These are phyloP conservation scores for Jamesozyma gamospora DNA, from an alignment of 805 yeast species.

Conservation along the genomic window DNA sequence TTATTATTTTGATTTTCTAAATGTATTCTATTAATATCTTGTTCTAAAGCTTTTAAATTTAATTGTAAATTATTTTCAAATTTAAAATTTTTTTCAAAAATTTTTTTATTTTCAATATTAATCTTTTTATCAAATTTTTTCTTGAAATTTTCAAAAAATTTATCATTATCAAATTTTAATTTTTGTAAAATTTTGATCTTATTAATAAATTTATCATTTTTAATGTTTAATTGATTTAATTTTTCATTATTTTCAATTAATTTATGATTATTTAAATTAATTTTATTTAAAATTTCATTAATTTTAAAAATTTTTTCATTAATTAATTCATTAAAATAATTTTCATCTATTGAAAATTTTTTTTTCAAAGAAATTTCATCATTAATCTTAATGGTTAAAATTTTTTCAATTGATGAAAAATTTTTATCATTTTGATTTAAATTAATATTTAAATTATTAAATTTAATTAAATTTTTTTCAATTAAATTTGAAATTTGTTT, in stretches of 20 bases:
- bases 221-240: conserved; percentile 12
- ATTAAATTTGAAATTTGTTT: conserved; percentile 43
- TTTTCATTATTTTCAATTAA: conserved; percentile 17
- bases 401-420: conserved; percentile 14
- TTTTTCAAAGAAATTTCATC: conserved; percentile 25
- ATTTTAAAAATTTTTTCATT: conserved; percentile 23
- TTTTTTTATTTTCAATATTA: conserved; percentile 15
- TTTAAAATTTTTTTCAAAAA: conserved; percentile 18
- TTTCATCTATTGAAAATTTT: conserved; percentile 30
- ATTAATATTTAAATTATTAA: conserved; percentile 40
- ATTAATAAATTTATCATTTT: conserved; percentile 14
- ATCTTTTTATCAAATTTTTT: conserved; percentile 15
- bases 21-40: conserved; percentile 26
- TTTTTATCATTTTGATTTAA: conserved; percentile 31
- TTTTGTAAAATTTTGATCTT: conserved; percentile 20
- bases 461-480: conserved; percentile 44
- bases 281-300: conserved; percentile 13
- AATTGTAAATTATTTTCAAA: conserved; percentile 25
- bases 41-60: conserved; percentile 26
- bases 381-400: conserved; percentile 9
- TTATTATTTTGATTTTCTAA: conserved; percentile 24
- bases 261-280: neutral
- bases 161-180: conserved; percentile 18
- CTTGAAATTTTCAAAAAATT: conserved; percentile 17
- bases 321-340: conserved; percentile 28